phyloP scores from a whole-genome alignment of 805 yeast genomes.

The Candida broadrunensis region DNA sequence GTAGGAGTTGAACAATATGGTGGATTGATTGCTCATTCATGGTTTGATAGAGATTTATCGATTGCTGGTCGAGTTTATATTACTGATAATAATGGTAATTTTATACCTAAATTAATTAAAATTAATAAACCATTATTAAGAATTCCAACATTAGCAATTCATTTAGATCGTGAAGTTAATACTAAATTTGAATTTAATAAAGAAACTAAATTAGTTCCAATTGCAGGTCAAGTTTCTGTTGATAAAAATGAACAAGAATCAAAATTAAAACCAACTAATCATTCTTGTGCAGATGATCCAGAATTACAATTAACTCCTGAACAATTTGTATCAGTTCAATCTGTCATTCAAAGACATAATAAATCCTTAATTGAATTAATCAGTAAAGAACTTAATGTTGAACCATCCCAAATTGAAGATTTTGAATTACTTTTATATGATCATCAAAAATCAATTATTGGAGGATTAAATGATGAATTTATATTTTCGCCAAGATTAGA shows the following conservation, averaged over 20 bases:
- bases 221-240: constrained; percentile 58
- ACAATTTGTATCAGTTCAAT: constrained; percentile 62
- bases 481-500: constrained; percentile 90
- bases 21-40: constrained; percentile 93
- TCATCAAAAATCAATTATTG: constrained; percentile 76
- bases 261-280: constrained; percentile 9
- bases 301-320: constrained; percentile 44
- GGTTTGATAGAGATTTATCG: constrained; percentile 94
- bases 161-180: constrained; percentile 74
- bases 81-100: constrained; percentile 42
- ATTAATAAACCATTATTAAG: constrained; percentile 80
- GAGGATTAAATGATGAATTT: constrained; percentile 89
- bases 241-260: constrained; percentile 16
- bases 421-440: constrained; percentile 86
- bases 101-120: constrained; percentile 68
- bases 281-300: constrained; percentile 50
- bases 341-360: constrained; percentile 74
- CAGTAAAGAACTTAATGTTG: constrained; percentile 60
- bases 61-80: constrained; percentile 91
- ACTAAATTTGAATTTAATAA: constrained; percentile 83
- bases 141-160: constrained; percentile 94
- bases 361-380: constrained; percentile 63
- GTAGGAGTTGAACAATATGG: constrained; percentile 95
- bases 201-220: constrained; percentile 83
- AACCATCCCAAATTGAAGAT: constrained; percentile 68